Base-by-base conservation (phyloP, 2,329 filamentous ascomycete genomes). In the Cladosporium cucumerinum region DNA sequence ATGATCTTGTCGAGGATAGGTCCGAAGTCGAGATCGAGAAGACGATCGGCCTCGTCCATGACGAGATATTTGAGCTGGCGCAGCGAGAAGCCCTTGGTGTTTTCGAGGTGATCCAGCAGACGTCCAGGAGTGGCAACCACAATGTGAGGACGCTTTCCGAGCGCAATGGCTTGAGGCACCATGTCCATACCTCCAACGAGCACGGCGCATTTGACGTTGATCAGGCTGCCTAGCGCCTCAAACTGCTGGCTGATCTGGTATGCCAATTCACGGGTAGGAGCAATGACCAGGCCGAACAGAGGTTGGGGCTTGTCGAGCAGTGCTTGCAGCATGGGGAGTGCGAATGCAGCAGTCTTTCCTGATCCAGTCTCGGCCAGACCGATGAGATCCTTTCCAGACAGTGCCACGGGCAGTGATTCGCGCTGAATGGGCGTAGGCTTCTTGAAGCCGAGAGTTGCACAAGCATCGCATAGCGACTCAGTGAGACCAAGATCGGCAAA, bases 281-380 rank as follows among this genome's bases (percentile, higher is more conserved):
- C 93, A 23, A 99, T 84, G 25, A 98, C 87, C 57, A 98, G 87
- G n/a, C 89, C 91, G 73, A 95, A 97, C 55, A 96, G 82, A 2
- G 92, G 84, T 71, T 93, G 90, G 0, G 93, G 93, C 72, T 93
- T 92, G 64, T 95, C 90, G 79, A 98, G 90, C 1, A 99, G 86
- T 2, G 90, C 88, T 78, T 97, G 93, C 2, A 99, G 85, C 46
- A 99, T 96, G 0, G 95, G 95, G 2, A 99, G 82, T 0, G 92
- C 93, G 76, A 98, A 99, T 0, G 95, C 93, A 7, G 93, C 94
- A 0, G 95, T 98, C 82, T 98, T 99, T 79, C 95, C 95, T 74
- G 89, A 93, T 71, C 95, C 95, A 0, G 95, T 99, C 79, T 99
- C 94, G 34, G 95, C 95, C 60, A 98, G 84, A 49, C 93, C 95